phyloP scores from a whole-genome alignment of 805 yeast genomes.

The Ogataea pini region DNA sequence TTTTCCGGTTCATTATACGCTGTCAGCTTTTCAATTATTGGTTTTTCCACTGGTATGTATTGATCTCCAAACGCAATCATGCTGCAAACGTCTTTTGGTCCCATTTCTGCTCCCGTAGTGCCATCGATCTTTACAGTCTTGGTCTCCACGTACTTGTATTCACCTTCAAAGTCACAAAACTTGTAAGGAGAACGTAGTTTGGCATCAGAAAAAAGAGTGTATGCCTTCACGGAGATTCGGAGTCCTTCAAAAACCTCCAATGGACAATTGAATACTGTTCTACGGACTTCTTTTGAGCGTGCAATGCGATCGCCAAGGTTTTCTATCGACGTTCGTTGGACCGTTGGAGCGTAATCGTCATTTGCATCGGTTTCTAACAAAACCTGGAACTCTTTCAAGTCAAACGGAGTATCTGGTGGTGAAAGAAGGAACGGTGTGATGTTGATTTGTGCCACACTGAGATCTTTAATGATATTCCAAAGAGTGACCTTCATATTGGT shows the following conservation, averaged over 20 bases:
- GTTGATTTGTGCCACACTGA: constrained; percentile 51
- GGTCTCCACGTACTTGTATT: constrained; percentile 51
- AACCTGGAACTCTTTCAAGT: constrained; percentile 45
- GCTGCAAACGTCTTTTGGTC: constrained; percentile 32
- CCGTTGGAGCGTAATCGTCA: constrained; percentile 32
- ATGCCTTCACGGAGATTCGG: constrained; percentile 71
- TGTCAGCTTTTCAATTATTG: constrained; percentile 37
- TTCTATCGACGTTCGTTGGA: constrained; percentile 43
- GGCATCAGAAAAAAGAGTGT: constrained; percentile 59
- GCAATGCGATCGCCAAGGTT: constrained; percentile 50
- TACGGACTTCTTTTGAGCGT: constrained; percentile 58
- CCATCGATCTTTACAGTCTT: constrained; percentile 42
- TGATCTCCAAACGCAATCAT: constrained; percentile 51
- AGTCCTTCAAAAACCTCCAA: constrained; percentile 56
- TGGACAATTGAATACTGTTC: constrained; percentile 64
- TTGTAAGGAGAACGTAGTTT: constrained; percentile 48
- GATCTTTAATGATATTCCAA: constrained; percentile 59
- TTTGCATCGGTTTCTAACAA: constrained; percentile 23
- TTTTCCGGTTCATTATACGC: constrained; percentile 35
- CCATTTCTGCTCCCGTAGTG: constrained; percentile 44
- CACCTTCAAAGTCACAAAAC: constrained; percentile 56
- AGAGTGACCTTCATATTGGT: constrained; percentile 47
- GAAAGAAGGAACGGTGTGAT: constrained; percentile 67
- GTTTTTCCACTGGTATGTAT: constrained; percentile 39
- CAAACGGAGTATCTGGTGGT: constrained; percentile 37